Conservation (phyloP, 306 rosid genomes). For the Comarum palustre region DNA sequence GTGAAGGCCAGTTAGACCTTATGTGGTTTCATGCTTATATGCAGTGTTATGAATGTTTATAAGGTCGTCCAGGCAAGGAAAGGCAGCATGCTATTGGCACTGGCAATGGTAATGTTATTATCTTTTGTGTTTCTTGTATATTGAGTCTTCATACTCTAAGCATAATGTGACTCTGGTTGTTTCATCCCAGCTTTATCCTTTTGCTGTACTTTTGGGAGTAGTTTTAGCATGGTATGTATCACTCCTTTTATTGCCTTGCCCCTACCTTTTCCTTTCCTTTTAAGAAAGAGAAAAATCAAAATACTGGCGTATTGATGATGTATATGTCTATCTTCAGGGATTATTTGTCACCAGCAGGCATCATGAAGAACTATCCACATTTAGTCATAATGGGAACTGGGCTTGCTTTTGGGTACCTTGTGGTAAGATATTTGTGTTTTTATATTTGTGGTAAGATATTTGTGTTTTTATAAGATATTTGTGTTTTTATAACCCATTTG, state of each 20-base stretch:
- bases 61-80: slow-evolving; percentile 79
- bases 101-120: slow-evolving; percentile 73
- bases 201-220: slow-evolving; percentile 67
- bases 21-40: slow-evolving; percentile 27
- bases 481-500: slow-evolving; percentile 13
- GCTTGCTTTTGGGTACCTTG: slow-evolving; percentile 86
- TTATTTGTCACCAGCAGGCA: slow-evolving; percentile 77
- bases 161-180: slow-evolving; percentile 18
- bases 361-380: slow-evolving; percentile 67
- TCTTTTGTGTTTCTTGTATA: slow-evolving; percentile 9
- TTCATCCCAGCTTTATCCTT: slow-evolving; percentile 73
- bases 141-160: slow-evolving; percentile 22
- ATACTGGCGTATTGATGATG: slow-evolving; percentile 14
- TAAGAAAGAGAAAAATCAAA: neutral
- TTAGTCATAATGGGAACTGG: slow-evolving; percentile 77
- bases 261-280: slow-evolving; percentile 15
- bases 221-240: slow-evolving; percentile 72
- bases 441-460: slow-evolving; percentile 61
- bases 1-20: neutral
- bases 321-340: slow-evolving; percentile 48
- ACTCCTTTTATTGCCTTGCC: neutral
- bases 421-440: slow-evolving; percentile 48
- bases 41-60: slow-evolving; percentile 70
- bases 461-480: slow-evolving; percentile 40
- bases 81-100: slow-evolving; percentile 68